These are phyloP conservation scores for Skeletonema tropicum DNA, from an alignment of 108 stramenopile genomes.

Conservation along the genomic window DNA sequence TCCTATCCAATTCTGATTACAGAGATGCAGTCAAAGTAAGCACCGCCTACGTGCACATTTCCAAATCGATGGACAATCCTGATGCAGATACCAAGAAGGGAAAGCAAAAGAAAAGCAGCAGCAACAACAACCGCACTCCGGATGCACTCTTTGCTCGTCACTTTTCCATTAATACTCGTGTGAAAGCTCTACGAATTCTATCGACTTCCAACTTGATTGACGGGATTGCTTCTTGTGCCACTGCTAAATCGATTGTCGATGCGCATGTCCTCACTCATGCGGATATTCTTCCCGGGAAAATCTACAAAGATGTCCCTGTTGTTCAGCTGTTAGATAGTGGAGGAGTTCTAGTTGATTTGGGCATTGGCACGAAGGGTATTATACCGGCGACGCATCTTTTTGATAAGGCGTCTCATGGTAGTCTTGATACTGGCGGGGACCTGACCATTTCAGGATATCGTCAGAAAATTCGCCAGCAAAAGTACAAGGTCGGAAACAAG, in stretches of 20 bases:
- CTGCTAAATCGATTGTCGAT: conserved; percentile 71
- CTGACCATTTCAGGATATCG: conserved; percentile 60
- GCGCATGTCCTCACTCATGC: conserved; percentile 81
- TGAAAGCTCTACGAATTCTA: conserved; percentile 73
- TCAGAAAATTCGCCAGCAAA: conserved; percentile 63
- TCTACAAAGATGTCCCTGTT: conserved; percentile 78
- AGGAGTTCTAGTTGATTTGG: conserved; percentile 71
- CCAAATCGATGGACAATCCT: conserved; percentile 77
- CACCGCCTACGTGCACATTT: conserved; percentile 86
- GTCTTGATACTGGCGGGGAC: conserved; percentile 39
- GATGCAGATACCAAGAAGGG: conserved; percentile 31
- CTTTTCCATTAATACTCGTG: conserved; percentile 67
- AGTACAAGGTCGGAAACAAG: conserved; percentile 74
- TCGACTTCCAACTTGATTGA: conserved; percentile 69
- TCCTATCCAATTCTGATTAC: conserved; percentile 54
- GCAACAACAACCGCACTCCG: conserved; percentile 36
- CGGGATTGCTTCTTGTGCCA: conserved; percentile 80
- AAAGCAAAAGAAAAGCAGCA: conserved; percentile 13
- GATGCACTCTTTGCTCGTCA: conserved; percentile 74
- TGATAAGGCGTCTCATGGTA: conserved; percentile 50
- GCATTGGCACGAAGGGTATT: conserved; percentile 69
- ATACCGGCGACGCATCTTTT: conserved; percentile 76
- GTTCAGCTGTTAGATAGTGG: conserved; percentile 61
- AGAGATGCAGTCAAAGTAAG: conserved; percentile 51
- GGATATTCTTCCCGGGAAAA: conserved; percentile 69